Evolutionary conservation across 352 stramenopile species (phyloP).

Genomic region (Phytophthora cactorum): DNA sequence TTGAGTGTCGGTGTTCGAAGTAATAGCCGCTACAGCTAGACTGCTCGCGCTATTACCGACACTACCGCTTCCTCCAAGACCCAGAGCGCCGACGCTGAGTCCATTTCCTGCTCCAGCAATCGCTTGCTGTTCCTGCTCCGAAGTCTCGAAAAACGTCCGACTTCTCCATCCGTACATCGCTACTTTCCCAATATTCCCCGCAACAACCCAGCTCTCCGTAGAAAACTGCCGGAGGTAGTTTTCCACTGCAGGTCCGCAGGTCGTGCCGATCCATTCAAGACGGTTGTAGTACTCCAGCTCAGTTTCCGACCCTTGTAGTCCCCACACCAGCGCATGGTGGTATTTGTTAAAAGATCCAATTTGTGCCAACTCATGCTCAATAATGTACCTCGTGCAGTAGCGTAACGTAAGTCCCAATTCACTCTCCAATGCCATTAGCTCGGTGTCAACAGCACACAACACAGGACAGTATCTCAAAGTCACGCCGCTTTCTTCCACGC

Average conservation of each 20-base stretch:
- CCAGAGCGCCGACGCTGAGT: constrained; percentile 2
- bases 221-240: constrained; percentile 49
- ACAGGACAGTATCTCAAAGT: constrained; percentile 51
- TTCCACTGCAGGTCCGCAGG: constrained; percentile 47
- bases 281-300: constrained; percentile 56
- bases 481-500: constrained; percentile 46
- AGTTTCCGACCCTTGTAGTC: constrained; percentile 52
- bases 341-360: constrained; percentile 50
- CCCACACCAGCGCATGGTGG: constrained; percentile 60
- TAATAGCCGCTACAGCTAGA: constrained; percentile 17
- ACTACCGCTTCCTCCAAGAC: constrained; percentile 11
- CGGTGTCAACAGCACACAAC: constrained; percentile 43
- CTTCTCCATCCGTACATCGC: constrained; percentile 59
- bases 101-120: constrained; percentile 2
- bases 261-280: constrained; percentile 59
- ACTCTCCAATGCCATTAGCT: constrained; percentile 43
- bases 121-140: constrained; percentile 33
- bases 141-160: constrained; percentile 52
- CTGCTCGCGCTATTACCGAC: neutral
- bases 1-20: neutral
- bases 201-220: constrained; percentile 56
- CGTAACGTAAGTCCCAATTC: constrained; percentile 53
- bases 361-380: constrained; percentile 52
- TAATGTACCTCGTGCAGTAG: constrained; percentile 62
- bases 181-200: constrained; percentile 47